A percentile compares a stretch with the other conserved stretches of the same genome.
These are phyloP conservation scores for Carnegiea gigantea DNA, from an alignment of 179 eudicot genomes.

Conservation along the genomic window DNA sequence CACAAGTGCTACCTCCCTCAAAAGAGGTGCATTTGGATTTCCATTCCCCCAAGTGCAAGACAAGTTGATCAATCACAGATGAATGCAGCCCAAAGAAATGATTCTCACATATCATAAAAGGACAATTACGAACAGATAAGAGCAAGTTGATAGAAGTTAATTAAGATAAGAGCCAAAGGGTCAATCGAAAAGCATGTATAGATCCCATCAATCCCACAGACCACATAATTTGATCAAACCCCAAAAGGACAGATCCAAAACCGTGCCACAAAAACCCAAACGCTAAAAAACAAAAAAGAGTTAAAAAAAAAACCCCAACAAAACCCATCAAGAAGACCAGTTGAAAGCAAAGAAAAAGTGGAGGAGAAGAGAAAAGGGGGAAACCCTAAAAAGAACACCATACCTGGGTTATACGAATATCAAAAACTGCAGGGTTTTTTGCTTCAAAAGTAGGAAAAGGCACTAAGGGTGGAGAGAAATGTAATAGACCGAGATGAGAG, in stretches of 20 bases:
- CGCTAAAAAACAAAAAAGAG: slow-evolving; percentile 40
- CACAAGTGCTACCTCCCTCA: not conserved
- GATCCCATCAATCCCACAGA: slow-evolving; percentile 50
- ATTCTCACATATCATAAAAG: slow-evolving; percentile 23
- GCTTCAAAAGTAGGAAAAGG: slow-evolving; percentile 31
- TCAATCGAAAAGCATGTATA: slow-evolving; percentile 49
- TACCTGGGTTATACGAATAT: slow-evolving; percentile 57
- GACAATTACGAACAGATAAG: slow-evolving; percentile 29
- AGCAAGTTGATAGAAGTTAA: slow-evolving; percentile 29
- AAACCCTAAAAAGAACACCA: slow-evolving; percentile 13
- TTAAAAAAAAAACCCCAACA: slow-evolving; percentile 32
- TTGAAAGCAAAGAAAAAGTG: slow-evolving; percentile 22
- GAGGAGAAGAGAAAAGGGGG: not conserved
- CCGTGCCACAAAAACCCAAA: slow-evolving; percentile 47
- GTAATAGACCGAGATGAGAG: slow-evolving; percentile 20
- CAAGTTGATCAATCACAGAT: slow-evolving; percentile 23
- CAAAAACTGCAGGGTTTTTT: slow-evolving; percentile 51
- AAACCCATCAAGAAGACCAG: slow-evolving; percentile 35
- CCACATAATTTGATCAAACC: slow-evolving; percentile 29
- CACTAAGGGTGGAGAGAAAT: slow-evolving; percentile 27
- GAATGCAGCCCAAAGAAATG: slow-evolving; percentile 20
- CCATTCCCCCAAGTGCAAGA: slow-evolving; percentile 9
- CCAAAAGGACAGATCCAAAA: slow-evolving; percentile 39
- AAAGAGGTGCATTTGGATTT: slow-evolving; percentile 19
- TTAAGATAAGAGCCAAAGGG: slow-evolving; percentile 46